Conservation (phyloP, 2,329 filamentous ascomycete genomes). For the Grosmannia huntii region DNA sequence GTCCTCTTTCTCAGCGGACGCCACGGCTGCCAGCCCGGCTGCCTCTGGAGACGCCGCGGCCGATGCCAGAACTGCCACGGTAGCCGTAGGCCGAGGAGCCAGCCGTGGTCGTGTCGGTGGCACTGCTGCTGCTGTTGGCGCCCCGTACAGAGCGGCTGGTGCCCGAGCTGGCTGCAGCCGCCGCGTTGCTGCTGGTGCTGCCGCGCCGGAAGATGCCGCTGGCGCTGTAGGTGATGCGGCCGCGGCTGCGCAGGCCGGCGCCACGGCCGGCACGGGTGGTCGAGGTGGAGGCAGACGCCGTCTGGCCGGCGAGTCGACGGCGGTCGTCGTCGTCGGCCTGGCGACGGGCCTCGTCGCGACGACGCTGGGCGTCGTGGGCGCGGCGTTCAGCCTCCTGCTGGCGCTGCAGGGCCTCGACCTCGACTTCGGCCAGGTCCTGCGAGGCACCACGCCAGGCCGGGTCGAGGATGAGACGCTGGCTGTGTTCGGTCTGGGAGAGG, state of each 20-base stretch:
- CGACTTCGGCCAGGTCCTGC: slow-evolving; percentile 74
- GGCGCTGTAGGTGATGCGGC: slow-evolving; percentile 1
- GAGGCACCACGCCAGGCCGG: slow-evolving; percentile 81
- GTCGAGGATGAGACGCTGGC: slow-evolving; percentile 81
- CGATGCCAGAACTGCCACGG: slow-evolving; percentile 25
- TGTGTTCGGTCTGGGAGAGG: slow-evolving; percentile 93
- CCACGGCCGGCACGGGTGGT: slow-evolving; percentile 1
- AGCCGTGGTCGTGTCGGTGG: not conserved
- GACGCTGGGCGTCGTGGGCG: slow-evolving; percentile 65
- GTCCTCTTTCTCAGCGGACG: slow-evolving; percentile 1
- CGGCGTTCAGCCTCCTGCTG: slow-evolving; percentile 68
- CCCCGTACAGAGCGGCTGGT: not conserved
- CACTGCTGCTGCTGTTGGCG: not conserved
- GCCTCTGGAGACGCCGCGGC: slow-evolving; percentile 34
- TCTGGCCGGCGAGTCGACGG: slow-evolving; percentile 25
- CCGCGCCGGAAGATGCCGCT: slow-evolving; percentile 8
- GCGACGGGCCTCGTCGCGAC: slow-evolving; percentile 56
- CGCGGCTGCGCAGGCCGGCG: not conserved
- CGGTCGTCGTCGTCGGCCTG: slow-evolving; percentile 49
- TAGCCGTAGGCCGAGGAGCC: not conserved
- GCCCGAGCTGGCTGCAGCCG: not conserved
- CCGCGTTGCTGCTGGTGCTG: slow-evolving; percentile 9
- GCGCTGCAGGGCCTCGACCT: slow-evolving; percentile 44
- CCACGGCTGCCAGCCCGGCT: slow-evolving; percentile 24
- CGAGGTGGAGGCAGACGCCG: slow-evolving; percentile 2